Conservation (phyloP, 2,329 filamentous ascomycete genomes). For the Tolypocladium endophyticum region DNA sequence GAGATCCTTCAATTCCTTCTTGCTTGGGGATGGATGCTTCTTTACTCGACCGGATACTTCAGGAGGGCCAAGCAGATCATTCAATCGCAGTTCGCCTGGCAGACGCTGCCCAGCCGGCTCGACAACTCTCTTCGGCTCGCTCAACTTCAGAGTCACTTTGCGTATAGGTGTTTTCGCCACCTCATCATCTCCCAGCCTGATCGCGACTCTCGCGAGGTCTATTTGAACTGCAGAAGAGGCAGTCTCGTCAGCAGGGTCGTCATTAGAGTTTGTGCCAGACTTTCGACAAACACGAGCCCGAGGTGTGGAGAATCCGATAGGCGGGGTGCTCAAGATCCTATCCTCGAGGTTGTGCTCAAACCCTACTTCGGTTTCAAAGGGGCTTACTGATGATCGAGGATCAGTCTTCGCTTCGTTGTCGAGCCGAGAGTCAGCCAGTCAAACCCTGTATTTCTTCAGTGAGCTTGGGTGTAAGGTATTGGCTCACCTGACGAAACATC, state of each 20-base stretch:
- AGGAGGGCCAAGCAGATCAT: not conserved
- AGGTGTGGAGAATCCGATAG: slow-evolving; percentile 28
- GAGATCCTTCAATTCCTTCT: slow-evolving; percentile 26
- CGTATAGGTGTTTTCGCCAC: not conserved
- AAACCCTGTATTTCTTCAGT: not conserved
- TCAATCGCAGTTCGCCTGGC: not conserved
- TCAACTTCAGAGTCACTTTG: slow-evolving; percentile 1
- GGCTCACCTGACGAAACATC: slow-evolving; percentile 20
- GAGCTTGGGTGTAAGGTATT: not conserved
- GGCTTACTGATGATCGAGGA: slow-evolving; percentile 5
- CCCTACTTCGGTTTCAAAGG: slow-evolving; percentile 23
- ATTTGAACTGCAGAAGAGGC: slow-evolving; percentile 2
- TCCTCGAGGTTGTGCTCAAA: slow-evolving; percentile 27
- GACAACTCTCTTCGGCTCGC: not conserved
- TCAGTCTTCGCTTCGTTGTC: not conserved
- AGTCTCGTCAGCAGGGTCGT: not conserved
- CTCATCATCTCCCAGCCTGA: slow-evolving; percentile 4
- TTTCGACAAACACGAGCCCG: slow-evolving; percentile 13
- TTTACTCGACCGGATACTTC: slow-evolving; percentile 16
- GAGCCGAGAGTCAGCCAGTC: not conserved
- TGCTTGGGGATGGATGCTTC: slow-evolving; percentile 35
- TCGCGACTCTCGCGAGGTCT: slow-evolving; percentile 4
- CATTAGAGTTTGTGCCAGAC: slow-evolving; percentile 4
- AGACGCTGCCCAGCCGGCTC: slow-evolving; percentile 1
- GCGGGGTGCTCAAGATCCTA: slow-evolving; percentile 24